These are phyloP conservation scores for Pleomassaria siparia DNA, from an alignment of 2,329 filamentous ascomycete species.

Conservation along the genomic window DNA sequence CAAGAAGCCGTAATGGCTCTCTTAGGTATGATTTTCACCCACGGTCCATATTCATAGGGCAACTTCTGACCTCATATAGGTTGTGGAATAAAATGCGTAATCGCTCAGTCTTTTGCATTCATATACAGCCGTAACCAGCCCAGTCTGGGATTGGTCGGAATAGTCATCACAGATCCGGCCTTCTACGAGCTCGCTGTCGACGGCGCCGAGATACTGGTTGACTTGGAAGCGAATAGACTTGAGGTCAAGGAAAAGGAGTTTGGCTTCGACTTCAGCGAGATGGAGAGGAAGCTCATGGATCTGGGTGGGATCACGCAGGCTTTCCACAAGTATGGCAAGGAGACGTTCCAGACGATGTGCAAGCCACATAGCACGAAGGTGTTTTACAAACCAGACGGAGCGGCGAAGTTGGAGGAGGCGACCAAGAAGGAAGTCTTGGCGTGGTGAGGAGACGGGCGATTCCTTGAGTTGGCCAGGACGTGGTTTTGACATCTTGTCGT, in stretches of 20 bases:
- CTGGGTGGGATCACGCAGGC: conserved; percentile 44
- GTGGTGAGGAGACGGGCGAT: conserved; percentile 2
- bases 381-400: conserved; percentile 6
- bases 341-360: conserved; percentile 10
- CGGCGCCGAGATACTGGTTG: conserved; percentile 41
- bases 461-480: not conserved
- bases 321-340: conserved; percentile 41
- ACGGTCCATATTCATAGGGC: conserved; percentile 18
- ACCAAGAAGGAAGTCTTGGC: conserved; percentile 1
- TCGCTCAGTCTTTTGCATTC: conserved; percentile 50
- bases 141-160: conserved; percentile 48
- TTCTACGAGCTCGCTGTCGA: conserved; percentile 45
- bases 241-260: conserved; percentile 29
- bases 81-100: conserved; percentile 43
- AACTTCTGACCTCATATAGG: not conserved
- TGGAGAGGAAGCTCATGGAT: conserved; percentile 44
- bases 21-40: conserved; percentile 14
- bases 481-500: not conserved
- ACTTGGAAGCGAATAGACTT: conserved; percentile 20
- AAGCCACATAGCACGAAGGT: conserved; percentile 5
- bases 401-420: not conserved
- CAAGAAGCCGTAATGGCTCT: conserved; percentile 49
- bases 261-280: conserved; percentile 41
- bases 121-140: conserved; percentile 52
- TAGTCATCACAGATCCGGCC: conserved; percentile 42